Base-by-base conservation (phyloP, 495 filamentous ascomycete genomes). In the Tuber microsphaerosporum region DNA sequence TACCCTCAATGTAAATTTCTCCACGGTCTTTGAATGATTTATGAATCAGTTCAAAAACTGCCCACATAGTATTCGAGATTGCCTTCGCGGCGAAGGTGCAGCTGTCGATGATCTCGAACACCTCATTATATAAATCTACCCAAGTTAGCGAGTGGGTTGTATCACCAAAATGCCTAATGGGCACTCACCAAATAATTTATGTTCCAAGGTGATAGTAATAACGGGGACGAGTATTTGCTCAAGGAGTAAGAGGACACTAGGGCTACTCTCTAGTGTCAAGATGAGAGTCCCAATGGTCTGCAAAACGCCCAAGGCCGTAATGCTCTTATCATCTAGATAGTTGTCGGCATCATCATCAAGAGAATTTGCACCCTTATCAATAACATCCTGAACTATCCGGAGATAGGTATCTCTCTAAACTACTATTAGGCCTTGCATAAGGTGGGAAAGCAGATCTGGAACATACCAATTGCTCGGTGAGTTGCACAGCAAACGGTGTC, bases 71-170 rank as follows among this genome's bases (percentile, higher is more conserved):
- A 37, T 92, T 90, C 6, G 95, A 97, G 76, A 99, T 97, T 48
- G 88, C 88, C 86, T 98, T 99, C 48, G 95, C 94, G 22, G 95
- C 91, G 82, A 98, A 99, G n/a, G 96, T 99, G 85, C 96, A 99
- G 87, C 93, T 97, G 83, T 99, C 95, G 80, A 99, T 96, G 80
- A 99, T 99, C 84, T 99, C 95, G 81, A 99, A 99, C 19, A 97
- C 89, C 81, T 99, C 95, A 82, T 97, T 98, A 84, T 97, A 98
- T 1, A 99, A 86, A 85, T 99, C 92, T 89, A 76, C 39, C 48
- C n/a, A n/a, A 42, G 61, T 78, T 48, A 7, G 75, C 17, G 73
- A 41, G 65, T 85, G 77, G 85, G 82, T 70, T 76, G 75, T 44
- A 42, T 68, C 69, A 14, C 56, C 48, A 34, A 44, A 70, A 73